Percentiles rank a stretch among this genome's conserved stretches.
phyloP scores from a whole-genome alignment of 2,329 filamentous ascomycete species.

The Apiospora rasikravindrae region DNA sequence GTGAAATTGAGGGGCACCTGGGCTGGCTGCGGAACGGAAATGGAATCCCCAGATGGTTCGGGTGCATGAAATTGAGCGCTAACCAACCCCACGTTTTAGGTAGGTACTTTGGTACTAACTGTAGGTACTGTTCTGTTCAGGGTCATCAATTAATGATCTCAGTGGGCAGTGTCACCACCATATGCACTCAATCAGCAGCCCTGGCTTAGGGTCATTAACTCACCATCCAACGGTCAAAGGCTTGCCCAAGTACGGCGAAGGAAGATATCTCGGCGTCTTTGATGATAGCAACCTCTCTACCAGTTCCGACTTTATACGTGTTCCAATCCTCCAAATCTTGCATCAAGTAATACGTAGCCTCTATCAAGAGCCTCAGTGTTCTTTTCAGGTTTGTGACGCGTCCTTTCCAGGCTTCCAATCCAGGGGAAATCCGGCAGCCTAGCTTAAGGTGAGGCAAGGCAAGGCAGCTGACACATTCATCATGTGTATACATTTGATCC shows the following conservation, averaged over 20 bases:
- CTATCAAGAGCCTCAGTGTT: not conserved
- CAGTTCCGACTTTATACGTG: not conserved
- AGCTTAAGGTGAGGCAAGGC: not conserved
- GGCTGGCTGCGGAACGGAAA: not conserved
- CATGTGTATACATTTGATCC: not conserved
- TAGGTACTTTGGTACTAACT: not conserved
- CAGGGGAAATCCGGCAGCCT: constrained; percentile 12
- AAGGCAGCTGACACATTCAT: not conserved
- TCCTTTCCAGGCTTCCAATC: not conserved
- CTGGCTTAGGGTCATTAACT: no score
- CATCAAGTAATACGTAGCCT: not conserved
- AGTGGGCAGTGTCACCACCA: no score
- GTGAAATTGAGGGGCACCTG: constrained; percentile 1
- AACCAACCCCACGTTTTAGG: not conserved
- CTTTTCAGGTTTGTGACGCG: not conserved
- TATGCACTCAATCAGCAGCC: no score
- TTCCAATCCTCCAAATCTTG: no score
- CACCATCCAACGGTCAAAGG: not conserved
- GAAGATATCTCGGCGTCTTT: not conserved
- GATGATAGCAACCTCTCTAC: not conserved
- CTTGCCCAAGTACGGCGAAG: not conserved
- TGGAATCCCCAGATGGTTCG: not conserved
- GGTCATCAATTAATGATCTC: not conserved
- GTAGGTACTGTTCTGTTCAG: not conserved
- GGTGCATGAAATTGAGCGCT: not conserved